phyloP scores from a whole-genome alignment of 805 yeast species.

The Metschnikowia reukaufii region DNA sequence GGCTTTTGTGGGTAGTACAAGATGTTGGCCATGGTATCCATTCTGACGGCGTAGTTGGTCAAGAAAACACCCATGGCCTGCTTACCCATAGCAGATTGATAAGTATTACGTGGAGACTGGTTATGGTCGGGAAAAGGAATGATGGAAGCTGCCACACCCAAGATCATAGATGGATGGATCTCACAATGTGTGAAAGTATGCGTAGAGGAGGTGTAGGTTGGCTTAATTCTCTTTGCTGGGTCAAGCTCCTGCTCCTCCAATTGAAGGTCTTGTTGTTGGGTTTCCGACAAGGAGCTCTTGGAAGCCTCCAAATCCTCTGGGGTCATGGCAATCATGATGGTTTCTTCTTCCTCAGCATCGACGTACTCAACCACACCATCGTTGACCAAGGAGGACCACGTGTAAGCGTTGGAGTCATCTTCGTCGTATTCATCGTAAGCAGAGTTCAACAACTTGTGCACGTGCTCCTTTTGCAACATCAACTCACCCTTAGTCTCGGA shows the following conservation, averaged over 20 bases:
- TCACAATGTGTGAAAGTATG: conserved; percentile 97
- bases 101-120: conserved; percentile 98
- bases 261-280: conserved; percentile 44
- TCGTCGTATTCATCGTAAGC: conserved; percentile 62
- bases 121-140: conserved; percentile 99
- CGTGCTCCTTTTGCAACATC: conserved; percentile 80
- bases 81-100: conserved; percentile 99
- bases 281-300: conserved; percentile 40
- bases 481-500: conserved; percentile 73
- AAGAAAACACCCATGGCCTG: conserved; percentile 99
- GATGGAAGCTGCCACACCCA: conserved; percentile 97
- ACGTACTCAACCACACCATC: conserved; percentile 93
- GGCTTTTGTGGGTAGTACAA: conserved; percentile 98
- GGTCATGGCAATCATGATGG: conserved; percentile 97
- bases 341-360: conserved; percentile 99
- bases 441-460: conserved; percentile 62
- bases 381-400: conserved; percentile 81
- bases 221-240: conserved; percentile 85
- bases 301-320: conserved; percentile 90
- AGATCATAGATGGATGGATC: conserved; percentile 97
- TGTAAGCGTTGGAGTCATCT: conserved; percentile 52
- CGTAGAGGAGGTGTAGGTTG: conserved; percentile 50
- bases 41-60: conserved; percentile 92
- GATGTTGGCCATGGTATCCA: conserved; percentile 99
- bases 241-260: conserved; percentile 52